Base-by-base conservation (phyloP, 2,329 filamentous ascomycete genomes). In the Sodiomyces alkalinus region DNA sequence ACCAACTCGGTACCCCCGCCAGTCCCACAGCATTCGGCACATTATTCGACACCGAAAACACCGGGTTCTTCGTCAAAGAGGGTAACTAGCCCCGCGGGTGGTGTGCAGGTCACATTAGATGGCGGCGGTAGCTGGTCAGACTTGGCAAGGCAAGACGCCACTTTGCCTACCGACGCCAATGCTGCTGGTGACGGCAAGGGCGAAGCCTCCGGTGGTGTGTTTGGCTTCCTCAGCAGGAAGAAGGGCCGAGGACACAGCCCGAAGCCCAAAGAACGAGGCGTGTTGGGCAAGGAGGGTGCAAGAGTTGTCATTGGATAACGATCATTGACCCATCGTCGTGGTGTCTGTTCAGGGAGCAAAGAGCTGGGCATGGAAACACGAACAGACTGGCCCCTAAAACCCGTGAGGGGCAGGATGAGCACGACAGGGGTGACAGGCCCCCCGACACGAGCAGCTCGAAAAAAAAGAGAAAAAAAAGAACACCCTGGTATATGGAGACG, bases 261-360 rank as follows among this genome's bases (percentile, higher is more conserved):
- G 2, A 94, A 93, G 57, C 86, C 86, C 16, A 87, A 83, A 51
- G 86, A 96, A 56, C 71, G 83, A 31, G 90, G 90, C 33, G 86
- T 98, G 6, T 49, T 98, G 33, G 90, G 90, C 32, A 96, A 96
- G 48, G 86, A 96, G 50, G 90, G 90, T 11, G 86, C 90, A 8
- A 68, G 90, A 48, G 76, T 83, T 38, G 69, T 87, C 32, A 78
- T 87, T 46, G 75, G 71, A 42, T 80, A 60, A 28, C 34, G 21
- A 27, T 17, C 17, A 15, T 22, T 10, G 11, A 22, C 20, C 14
- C 20, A n/a, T 10, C 20, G 20, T 7, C 20, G 20, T 13, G 11
- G 20, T 22, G 10, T 13, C 8, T 22, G 7, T n/a, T n/a, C n/a
- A n/a, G n/a, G n/a, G n/a, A n/a, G n/a, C n/a, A n/a, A n/a, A n/a